Percentiles rank a stretch among this genome's conserved stretches.
phyloP scores from a whole-genome alignment of 768 basidiomycete species.

The Leccinum subtestaceum region DNA sequence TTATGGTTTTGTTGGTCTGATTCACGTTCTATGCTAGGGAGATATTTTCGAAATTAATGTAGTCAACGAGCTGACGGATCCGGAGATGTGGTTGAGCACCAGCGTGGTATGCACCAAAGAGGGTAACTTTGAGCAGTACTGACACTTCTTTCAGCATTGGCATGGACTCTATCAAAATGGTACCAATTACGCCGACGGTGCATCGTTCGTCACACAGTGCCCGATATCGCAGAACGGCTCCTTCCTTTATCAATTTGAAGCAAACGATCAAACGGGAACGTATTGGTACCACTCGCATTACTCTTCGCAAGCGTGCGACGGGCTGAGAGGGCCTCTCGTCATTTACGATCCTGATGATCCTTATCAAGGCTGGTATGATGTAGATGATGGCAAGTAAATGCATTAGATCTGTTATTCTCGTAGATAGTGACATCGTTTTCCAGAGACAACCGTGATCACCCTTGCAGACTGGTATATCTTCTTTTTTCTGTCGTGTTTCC shows the following conservation, averaged over 20 bases:
- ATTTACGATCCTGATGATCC: slow-evolving; percentile 45
- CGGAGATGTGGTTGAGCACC: slow-evolving; percentile 48
- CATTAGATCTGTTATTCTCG: too few species aligned
- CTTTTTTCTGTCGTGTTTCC: neutral
- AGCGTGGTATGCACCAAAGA: slow-evolving; percentile 33
- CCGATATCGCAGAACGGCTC: slow-evolving; percentile 25
- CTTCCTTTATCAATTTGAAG: slow-evolving; percentile 22
- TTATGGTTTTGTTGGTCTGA: neutral
- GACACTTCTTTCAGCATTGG: slow-evolving; percentile 43
- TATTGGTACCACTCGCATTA: slow-evolving; percentile 40
- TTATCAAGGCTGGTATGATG: slow-evolving; percentile 36
- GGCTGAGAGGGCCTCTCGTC: slow-evolving; percentile 38
- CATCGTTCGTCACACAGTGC: slow-evolving; percentile 37
- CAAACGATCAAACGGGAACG: slow-evolving; percentile 25
- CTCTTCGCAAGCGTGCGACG: slow-evolving; percentile 40
- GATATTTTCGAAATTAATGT: slow-evolving; percentile 44
- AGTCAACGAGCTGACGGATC: slow-evolving; percentile 41
- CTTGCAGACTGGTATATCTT: slow-evolving; percentile 2
- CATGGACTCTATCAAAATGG: slow-evolving; percentile 48
- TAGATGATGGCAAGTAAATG: slow-evolving; percentile 39
- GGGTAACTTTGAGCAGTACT: too few species aligned
- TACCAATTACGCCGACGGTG: slow-evolving; percentile 46
- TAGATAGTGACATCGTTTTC: neutral
- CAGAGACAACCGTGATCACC: slow-evolving; percentile 26
- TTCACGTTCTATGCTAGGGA: slow-evolving; percentile 30